A percentile compares a stretch with the other conserved stretches of the same genome.
phyloP scores from a whole-genome alignment of 441 rosid genomes.

The Bocquillonia castaneifolia region DNA sequence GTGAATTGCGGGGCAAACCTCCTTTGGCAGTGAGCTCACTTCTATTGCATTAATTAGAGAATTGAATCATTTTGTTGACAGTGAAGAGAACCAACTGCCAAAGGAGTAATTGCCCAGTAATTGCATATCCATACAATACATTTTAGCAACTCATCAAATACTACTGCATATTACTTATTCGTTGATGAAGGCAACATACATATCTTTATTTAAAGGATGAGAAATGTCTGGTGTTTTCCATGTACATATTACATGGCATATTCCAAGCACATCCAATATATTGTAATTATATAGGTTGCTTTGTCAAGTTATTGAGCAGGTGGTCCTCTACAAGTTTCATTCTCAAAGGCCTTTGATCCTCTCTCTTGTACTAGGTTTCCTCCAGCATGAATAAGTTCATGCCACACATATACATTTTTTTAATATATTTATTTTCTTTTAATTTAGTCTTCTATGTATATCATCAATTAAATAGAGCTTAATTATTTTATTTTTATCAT shows the following conservation, averaged over 20 bases:
- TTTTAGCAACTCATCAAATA: no score
- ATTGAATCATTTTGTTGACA: background rate
- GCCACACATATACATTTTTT: no score
- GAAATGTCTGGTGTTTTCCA: background rate
- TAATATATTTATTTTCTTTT: no score
- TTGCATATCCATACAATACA: constrained; percentile 30
- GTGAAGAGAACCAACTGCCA: constrained; percentile 40
- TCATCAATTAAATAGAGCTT: no score
- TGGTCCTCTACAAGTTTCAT: no score
- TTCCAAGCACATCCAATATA: constrained; percentile 42
- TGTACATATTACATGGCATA: constrained; percentile 34
- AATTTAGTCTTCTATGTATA: no score
- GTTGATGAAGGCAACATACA: no score
- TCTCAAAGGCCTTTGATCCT: background rate
- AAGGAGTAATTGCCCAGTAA: constrained; percentile 31
- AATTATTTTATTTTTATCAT: no score
- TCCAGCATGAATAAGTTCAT: background rate
- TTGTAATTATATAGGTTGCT: no score
- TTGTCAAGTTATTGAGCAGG: no score
- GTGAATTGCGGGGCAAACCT: constrained; percentile 37
- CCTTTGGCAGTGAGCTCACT: constrained; percentile 26
- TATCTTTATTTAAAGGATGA: constrained; percentile 14
- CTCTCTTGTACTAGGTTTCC: background rate
- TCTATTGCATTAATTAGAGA: background rate
- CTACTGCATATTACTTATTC: no score